Percentiles rank a stretch among this genome's conserved stretches.
Conservation (phyloP, 331 rosid genomes). For the Stylosanthes scabra region DNA sequence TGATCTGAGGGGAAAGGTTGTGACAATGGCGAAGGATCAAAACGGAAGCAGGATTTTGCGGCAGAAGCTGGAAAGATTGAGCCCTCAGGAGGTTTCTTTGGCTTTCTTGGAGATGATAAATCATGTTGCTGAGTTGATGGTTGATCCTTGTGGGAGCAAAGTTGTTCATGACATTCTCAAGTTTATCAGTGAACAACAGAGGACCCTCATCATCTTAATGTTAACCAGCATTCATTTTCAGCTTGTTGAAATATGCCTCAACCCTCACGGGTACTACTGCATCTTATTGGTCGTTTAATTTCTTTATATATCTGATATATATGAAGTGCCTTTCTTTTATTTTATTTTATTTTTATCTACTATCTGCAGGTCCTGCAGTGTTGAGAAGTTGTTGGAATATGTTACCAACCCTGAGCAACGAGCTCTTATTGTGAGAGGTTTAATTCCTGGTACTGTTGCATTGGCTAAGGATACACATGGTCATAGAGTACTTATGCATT, state of each 20-base stretch:
- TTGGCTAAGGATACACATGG: constrained; percentile 58
- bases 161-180: constrained; percentile 62
- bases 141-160: constrained; percentile 56
- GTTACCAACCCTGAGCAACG: constrained; percentile 47
- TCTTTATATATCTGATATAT: too few relatives aligned
- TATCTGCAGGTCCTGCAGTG: constrained; percentile 51
- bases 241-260: constrained; percentile 47
- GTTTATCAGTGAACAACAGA: constrained; percentile 55
- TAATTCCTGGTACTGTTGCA: constrained; percentile 44
- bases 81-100: constrained; percentile 19
- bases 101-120: constrained; percentile 49
- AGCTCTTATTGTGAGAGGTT: constrained; percentile 41
- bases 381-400: constrained; percentile 58
- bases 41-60: constrained; percentile 46
- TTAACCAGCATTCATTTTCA: constrained; percentile 18
- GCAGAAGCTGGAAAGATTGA: constrained; percentile 37
- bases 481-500: constrained; percentile 58
- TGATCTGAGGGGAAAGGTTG: constrained; percentile 36
- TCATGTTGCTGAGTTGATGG: constrained; percentile 46
- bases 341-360: too few relatives aligned
- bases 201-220: constrained; percentile 43
- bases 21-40: constrained; percentile 50
- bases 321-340: too few relatives aligned
- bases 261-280: constrained; percentile 59
- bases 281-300: too few relatives aligned